Base-by-base conservation (phyloP, 441 rosid genomes). In the Mallotus japonicus region DNA sequence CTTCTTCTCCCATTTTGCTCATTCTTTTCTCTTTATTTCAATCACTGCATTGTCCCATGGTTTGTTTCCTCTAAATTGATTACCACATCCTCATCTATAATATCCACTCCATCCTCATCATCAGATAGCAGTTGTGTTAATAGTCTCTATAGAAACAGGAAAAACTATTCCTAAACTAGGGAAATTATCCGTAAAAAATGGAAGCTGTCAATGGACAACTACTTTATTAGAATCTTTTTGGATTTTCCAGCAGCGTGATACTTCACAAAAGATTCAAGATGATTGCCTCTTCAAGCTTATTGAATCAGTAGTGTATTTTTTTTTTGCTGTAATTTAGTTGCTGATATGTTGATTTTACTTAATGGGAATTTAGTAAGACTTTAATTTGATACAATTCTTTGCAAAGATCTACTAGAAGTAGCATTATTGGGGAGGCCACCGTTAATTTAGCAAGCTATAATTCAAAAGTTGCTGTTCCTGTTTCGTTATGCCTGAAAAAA, bases 341-440 rank as follows among this genome's bases (percentile, higher is more conserved):
- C 19, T 50, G 50, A n/a, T n/a, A 22, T 67, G 42, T 22, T 53
- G 60, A 44, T 56, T 70, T 49, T 46, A 32, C 9, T 53, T 54
- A 0, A 51, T 62, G 44, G 73, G 6, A 34, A 49, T 73, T 37
- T 20, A 24, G 9, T 70, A n/a, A 69, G 34, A 19, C 47, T 22
- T 54, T 74, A 17, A 54, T 65, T 20, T 28, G 63, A 14, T 20
- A 22, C 49, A 34, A 22, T 75, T 70, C 12, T 12, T n/a, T 66
- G 74, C 8, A 89, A 89, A 88, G 90, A 72, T 87, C 93, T 54
- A 60, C 85, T 28, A 87, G 87, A 78, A 79, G 84, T 8, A 74
- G 85, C 61, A 73, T 78, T 74, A 86, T 84, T 59, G 86, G 89
- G 61, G 92, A 88, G 83, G 89, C 81, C 8, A 82, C 77, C 12